Conservation (phyloP, 805 yeast species). For the Yarrowia keelungensis region DNA sequence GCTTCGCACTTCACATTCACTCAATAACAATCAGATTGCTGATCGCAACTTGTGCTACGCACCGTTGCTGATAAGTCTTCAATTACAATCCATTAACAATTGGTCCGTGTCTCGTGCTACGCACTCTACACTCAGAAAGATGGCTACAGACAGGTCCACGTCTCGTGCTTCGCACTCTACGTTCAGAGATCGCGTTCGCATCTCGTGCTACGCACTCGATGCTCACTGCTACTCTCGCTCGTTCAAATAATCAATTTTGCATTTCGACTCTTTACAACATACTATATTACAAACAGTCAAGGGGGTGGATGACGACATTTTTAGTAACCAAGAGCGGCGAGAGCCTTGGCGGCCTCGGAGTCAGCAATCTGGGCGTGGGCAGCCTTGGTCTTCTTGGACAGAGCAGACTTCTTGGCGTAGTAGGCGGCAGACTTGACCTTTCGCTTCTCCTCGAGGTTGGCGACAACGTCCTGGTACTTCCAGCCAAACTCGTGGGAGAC, state of each 20-base stretch:
- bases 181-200: not conserved
- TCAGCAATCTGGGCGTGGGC: conserved; percentile 88
- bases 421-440: conserved; percentile 98
- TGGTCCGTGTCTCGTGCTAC: too few relatives aligned
- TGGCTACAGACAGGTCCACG: too few relatives aligned
- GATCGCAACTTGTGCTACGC: not conserved
- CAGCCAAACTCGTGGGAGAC: conserved; percentile 97
- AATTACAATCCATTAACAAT: too few relatives aligned
- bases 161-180: not conserved
- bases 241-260: conserved; percentile 28
- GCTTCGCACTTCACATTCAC: too few relatives aligned
- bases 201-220: not conserved
- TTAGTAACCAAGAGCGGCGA: conserved; percentile 98
- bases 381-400: conserved; percentile 86
- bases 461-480: conserved; percentile 99
- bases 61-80: not conserved
- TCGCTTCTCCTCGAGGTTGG: conserved; percentile 98
- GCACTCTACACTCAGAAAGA: not conserved
- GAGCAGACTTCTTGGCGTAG: conserved; percentile 98
- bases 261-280: conserved; percentile 9
- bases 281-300: conserved; percentile 13
- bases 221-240: too few relatives aligned
- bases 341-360: conserved; percentile 88
- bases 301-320: conserved; percentile 40
- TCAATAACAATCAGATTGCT: too few relatives aligned